Conservation (phyloP, 805 yeast species). For the Candida nitratophila region DNA sequence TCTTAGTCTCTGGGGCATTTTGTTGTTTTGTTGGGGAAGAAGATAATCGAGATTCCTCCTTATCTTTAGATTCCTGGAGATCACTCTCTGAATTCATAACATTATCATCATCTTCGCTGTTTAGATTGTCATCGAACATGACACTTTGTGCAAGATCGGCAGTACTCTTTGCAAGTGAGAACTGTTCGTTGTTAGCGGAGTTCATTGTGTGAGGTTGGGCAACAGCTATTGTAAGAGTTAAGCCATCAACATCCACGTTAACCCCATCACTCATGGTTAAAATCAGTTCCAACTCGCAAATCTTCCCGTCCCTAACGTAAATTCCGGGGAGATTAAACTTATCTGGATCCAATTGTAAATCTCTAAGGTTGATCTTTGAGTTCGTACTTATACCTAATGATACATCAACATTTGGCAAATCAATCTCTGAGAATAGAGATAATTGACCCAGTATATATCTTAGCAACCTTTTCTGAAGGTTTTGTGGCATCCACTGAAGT, state of each 20-base stretch:
- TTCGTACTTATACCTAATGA: constrained; percentile 49
- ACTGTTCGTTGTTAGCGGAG: constrained; percentile 26
- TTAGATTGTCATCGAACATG: constrained; percentile 28
- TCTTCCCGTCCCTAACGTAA: constrained; percentile 52
- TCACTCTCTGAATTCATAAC: not conserved
- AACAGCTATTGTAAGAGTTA: constrained; percentile 40
- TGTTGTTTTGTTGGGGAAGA: not conserved
- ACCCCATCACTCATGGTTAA: constrained; percentile 71
- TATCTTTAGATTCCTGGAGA: not conserved
- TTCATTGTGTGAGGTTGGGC: constrained; percentile 19
- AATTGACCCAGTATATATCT: constrained; percentile 76
- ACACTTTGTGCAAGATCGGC: constrained; percentile 64
- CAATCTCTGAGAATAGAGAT: constrained; percentile 74
- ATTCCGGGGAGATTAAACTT: constrained; percentile 62
- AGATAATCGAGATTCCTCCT: too few species aligned
- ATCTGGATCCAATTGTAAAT: constrained; percentile 67
- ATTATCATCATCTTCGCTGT: constrained; percentile 16
- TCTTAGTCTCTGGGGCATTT: constrained; percentile 20
- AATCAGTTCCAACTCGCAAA: constrained; percentile 46
- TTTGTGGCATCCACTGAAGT: constrained; percentile 72
- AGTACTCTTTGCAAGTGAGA: constrained; percentile 64
- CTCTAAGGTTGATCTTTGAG: constrained; percentile 41
- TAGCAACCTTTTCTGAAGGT: constrained; percentile 73
- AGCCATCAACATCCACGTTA: constrained; percentile 47
- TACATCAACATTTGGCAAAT: constrained; percentile 74